phyloP scores from a whole-genome alignment of 768 basidiomycete genomes.

The Vararia minispora region DNA sequence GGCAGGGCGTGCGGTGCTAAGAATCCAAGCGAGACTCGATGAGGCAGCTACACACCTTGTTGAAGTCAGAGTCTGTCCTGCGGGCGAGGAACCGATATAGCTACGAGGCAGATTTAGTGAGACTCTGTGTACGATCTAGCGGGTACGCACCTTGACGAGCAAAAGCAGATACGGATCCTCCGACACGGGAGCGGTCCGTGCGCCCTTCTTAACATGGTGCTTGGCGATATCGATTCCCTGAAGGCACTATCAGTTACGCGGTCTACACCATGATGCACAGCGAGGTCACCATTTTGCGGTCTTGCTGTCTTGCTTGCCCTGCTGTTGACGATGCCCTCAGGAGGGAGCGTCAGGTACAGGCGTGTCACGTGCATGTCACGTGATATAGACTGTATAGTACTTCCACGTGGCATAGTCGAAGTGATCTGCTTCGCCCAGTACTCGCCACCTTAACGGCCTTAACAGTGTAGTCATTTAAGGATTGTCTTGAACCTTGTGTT shows the following conservation, averaged over 20 bases:
- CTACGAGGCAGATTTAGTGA: slow-evolving; percentile 30
- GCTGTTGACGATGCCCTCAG: slow-evolving; percentile 25
- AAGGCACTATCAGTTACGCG: slow-evolving; percentile 1
- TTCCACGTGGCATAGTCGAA: no score
- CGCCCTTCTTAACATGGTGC: slow-evolving; percentile 99
- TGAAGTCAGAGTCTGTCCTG: slow-evolving; percentile 91
- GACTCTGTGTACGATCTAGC: slow-evolving; percentile 4
- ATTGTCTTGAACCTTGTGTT: no score
- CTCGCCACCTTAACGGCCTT: no score
- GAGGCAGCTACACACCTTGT: slow-evolving; percentile 50
- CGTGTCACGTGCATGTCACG: no score
- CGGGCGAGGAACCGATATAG: slow-evolving; percentile 98
- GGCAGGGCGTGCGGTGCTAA: no score
- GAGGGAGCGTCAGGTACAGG: no score
- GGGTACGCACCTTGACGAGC: slow-evolving; percentile 77
- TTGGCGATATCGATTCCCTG: slow-evolving; percentile 92
- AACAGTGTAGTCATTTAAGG: no score
- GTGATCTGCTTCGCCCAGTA: no score
- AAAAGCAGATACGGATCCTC: slow-evolving; percentile 99
- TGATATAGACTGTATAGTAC: no score
- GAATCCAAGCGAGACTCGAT: no score
- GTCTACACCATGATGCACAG: slow-evolving; percentile 22
- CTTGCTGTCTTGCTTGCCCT: slow-evolving; percentile 32
- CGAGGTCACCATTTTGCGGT: slow-evolving; percentile 76
- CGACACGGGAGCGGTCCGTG: slow-evolving; percentile 90